Evolutionary conservation across 768 basidiomycete genomes (phyloP), one percentile per base, ranked within the genome.

Genomic region (Infundibulicybe gibba): DNA sequence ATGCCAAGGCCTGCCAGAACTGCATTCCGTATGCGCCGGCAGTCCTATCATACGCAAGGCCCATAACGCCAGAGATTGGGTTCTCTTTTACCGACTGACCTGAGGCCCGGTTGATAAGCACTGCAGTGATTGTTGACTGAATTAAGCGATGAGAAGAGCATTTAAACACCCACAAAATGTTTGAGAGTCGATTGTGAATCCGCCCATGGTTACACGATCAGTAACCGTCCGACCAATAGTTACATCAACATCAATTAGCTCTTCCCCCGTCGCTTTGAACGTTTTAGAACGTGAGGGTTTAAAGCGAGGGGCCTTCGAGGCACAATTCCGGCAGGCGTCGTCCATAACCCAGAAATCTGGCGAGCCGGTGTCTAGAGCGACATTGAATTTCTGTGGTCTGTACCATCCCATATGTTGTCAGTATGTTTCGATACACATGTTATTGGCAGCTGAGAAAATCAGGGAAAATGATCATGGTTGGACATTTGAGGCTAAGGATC

Each of bases 331-430:
- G 57, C 80, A 92, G 17, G 57, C 40, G 0, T 65, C 61, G 13
- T 74, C 72, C 0, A 85, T 83, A 6, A 99, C 75, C 94, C 94
- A 99, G 3, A 97, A 70, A 64, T 97, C 95, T 16, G 82, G 82
- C 0, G 87, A 91, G 12, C 93, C 93, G 0, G 95, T 97, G 63
- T 97, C 95, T 30, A 97, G 78, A 45, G 97, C 81, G 45, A 97
- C 72, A 45, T 83, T 72, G 59, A 97, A 86, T 3, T 67, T 35
- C 61, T 93, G 90, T 0, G 82, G 62, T 12, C 83, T 86, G 51
- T 30, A 21, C n/a, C n/a, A n/a, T n/a, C n/a, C n/a, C n/a, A n/a
- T n/a, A n/a, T n/a, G n/a, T n/a, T n/a, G n/a, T n/a, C n/a, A n/a
- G n/a, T n/a, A n/a, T n/a, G n/a, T n/a, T n/a, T n/a, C n/a, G n/a